Evolutionary conservation across 23 red algal species (phyloP), one percentile per base, ranked within the genome.

Genomic region (Pyropia haitanensis): DNA sequence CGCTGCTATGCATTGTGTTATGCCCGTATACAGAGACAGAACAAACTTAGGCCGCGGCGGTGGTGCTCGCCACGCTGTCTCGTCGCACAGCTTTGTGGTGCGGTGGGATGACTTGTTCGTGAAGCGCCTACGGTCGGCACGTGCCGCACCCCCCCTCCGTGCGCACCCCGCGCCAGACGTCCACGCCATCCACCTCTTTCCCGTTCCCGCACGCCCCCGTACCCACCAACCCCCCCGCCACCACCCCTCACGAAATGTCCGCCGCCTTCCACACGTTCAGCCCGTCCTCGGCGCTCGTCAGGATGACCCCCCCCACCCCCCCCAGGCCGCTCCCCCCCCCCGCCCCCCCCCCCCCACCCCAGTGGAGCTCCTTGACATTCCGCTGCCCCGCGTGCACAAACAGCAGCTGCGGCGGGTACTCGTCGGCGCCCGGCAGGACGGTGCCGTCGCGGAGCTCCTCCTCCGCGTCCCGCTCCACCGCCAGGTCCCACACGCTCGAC

Each of bases 401-500:
- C 33, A 96, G 76, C 52, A 96, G 46, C 64, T 89, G 92, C 6
- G 92, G 71, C 34, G 92, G 92, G 58, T 84, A 72, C 57, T 89
- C 76, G 12, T 95, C 84, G 24, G 75, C 79, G 18, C 78, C 79
- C 34, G 29, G 57, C 44, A 93, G 49, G 13, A 79, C 73, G 15
- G 79, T 75, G 49, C 83, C 78, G n/a, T 72, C 76, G 28, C 56
- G 54, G 49, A 79, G 39, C 66, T 95, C 79, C 60, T 96, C 83
- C 49, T 96, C 91, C 29, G 79, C 66, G 19, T 88, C 83, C 1
- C 78, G 64, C 60, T 96, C 92, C 0, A 89, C 79, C 20, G 92
- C 81, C 54, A 96, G 71, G 49, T 96, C 92, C 92, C 92, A 96
- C 15, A 96, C 58, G 12, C 83, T 89, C 4, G 89, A 80, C 22